Evolutionary conservation across 331 rosid genomes (phyloP), one percentile per base, ranked within the genome.

Genomic region (Acacia pycnantha): DNA sequence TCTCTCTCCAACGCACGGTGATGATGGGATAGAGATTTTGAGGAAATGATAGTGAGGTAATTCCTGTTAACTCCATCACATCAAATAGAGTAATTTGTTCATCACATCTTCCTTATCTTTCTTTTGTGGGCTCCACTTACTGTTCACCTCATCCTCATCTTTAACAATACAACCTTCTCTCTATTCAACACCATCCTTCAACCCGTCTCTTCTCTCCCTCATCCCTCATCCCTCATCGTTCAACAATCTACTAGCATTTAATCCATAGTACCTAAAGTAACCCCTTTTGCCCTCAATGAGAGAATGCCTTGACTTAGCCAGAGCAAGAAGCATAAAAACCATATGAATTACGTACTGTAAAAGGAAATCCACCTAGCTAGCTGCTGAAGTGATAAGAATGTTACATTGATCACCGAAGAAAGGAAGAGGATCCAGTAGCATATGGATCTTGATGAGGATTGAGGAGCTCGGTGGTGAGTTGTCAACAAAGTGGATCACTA

Each of bases 381-480:
- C 19, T 54, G 19, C 35, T 12, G 51, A 35, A 35, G 6, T 35
- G 11, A 48, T 51, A 11, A 65, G 5, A 47, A 65, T 4, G 2
- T 4, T 5, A 18, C 48, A 26, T 8, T 40, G 26, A 70, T 35
- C 24, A 47, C 16, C 26, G 18, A 26, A 53, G 21, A 48, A 47
- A 33, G 12, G 9, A 29, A 6, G 19, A 71, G 29, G 11, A 50
- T 33, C n/a, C 65, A 26, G 41, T 2, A 15, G 62, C 81, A 92
- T 97, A 77, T 84, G 86, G 62, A 93, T 94, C 84, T 89, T 91
- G 80, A 95, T 86, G 79, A 95, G 97, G 82, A 95, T 93, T 86
- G 79, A 95, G 97, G 82, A 95, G 97, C 85, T 95, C 92, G 61
- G 98, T 80, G 74, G 98, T 93, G 81, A 91, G 75, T 88, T 85